Base-by-base conservation (phyloP, 2,329 filamentous ascomycete genomes). In the Pyrenochaeta sp. region DNA sequence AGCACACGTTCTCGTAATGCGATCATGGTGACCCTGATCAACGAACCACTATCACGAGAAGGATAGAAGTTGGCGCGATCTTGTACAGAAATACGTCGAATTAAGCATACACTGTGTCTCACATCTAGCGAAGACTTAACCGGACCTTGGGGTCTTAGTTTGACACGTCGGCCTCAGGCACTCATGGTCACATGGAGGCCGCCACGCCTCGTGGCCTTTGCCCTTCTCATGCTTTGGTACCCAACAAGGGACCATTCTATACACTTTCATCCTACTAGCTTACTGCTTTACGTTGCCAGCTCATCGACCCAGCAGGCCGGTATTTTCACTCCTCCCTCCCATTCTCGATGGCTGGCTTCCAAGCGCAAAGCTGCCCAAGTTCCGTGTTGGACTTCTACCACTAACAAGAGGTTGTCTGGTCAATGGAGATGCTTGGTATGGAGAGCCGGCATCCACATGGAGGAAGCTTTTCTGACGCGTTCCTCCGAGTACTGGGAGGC, bases 351-450 rank as follows among this genome's bases (percentile, higher is more conserved):
- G 45, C 46, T 74, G 75, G 7, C 68, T 50, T 12, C 65, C 66
- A 27, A 73, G 64, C 18, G 67, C 61, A 50, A 73, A 73, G 17
- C 60, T 68, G n/a, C 61, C 62, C 23, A 65, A 50, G 10, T 55
- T 55, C 12, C 56, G 49, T 17, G 57, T 45, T n/a, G n/a, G n/a
- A 15, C 54, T 48, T 11, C 49, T 37, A 42, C 65, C 61, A 14
- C 41, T 60, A n/a, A 62, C 59, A 4, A 78, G 50, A 11, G 73
- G 63, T 33, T 74, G 74, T 40, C 75, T 66, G 31, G 60, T 61
- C 15, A 72, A 64, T 0, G 75, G 73, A 10, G 73, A 69, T 10
- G 67, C 59, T 18, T 68, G 68, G 39, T 73, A 71, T n/a, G 60
- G 35, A 18, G 63, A 54, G 20, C 58, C 56, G 7, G 48, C 42